These are phyloP conservation scores for Spiraea crenata DNA, from an alignment of 331 rosid species.

Conservation along the genomic window DNA sequence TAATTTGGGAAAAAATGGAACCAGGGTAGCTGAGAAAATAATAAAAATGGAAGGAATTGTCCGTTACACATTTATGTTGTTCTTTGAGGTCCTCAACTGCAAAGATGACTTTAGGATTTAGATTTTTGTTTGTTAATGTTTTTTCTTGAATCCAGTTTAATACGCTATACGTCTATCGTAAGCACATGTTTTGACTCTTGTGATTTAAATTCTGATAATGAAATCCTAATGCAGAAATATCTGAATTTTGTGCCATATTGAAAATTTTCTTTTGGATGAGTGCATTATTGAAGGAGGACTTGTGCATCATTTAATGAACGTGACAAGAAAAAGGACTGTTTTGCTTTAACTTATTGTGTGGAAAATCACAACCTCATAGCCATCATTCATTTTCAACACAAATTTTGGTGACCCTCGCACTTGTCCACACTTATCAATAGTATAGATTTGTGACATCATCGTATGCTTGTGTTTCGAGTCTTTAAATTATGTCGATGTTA, in stretches of 20 bases:
- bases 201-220: neutral
- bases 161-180: neutral
- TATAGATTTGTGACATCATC: neutral
- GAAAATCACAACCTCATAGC: neutral
- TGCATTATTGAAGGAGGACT: neutral
- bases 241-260: neutral
- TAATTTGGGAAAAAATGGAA: neutral
- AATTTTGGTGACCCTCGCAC: neutral
- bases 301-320: neutral
- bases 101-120: slow-evolving; percentile 4
- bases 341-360: neutral
- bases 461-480: neutral
- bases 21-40: neutral
- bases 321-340: neutral
- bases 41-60: neutral
- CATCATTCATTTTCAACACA: neutral
- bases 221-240: too few relatives aligned
- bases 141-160: neutral
- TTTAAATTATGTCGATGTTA: neutral
- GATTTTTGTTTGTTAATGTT: neutral
- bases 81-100: neutral
- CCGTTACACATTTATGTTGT: too few relatives aligned
- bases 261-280: neutral
- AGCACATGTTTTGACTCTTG: neutral
- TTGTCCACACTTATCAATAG: neutral